phyloP scores from a whole-genome alignment of 1,139 yeast species.

The Yamadazyma triangularis region DNA sequence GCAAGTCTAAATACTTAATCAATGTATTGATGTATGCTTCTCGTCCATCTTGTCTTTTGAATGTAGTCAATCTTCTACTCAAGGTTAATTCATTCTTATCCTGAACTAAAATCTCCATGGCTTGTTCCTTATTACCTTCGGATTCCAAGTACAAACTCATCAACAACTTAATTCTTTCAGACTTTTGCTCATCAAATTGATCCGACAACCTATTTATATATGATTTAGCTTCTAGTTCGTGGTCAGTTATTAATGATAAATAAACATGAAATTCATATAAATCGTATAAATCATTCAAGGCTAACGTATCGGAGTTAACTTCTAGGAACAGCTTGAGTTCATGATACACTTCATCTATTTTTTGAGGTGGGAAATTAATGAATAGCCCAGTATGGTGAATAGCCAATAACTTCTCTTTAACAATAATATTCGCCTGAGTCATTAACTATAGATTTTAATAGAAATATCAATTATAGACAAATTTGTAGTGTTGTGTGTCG shows the following conservation, averaged over 20 bases:
- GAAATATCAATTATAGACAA: too few relatives aligned
- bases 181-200: slow-evolving; percentile 40
- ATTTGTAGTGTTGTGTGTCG: too few relatives aligned
- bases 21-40: slow-evolving; percentile 47
- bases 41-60: slow-evolving; percentile 14
- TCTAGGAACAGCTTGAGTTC: slow-evolving; percentile 31
- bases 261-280: slow-evolving; percentile 71
- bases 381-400: slow-evolving; percentile 31
- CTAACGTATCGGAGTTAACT: slow-evolving; percentile 23
- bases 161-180: slow-evolving; percentile 55
- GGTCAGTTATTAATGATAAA: slow-evolving; percentile 56
- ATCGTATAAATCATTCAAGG: slow-evolving; percentile 50
- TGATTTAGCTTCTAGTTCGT: slow-evolving; percentile 68
- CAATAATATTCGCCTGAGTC: slow-evolving; percentile 2
- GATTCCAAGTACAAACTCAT: slow-evolving; percentile 57
- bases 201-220: slow-evolving; percentile 63
- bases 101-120: slow-evolving; percentile 34
- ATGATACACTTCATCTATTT: slow-evolving; percentile 25
- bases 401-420: slow-evolving; percentile 21
- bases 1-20: slow-evolving; percentile 43
- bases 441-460: too few relatives aligned
- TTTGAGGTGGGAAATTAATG: slow-evolving; percentile 31
- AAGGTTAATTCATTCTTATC: slow-evolving; percentile 32
- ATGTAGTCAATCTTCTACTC: slow-evolving; percentile 33
- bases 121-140: slow-evolving; percentile 33